Evolutionary conservation across 129 eudicot genomes (phyloP).

Genomic region (Chrysanthemum makinoi): DNA sequence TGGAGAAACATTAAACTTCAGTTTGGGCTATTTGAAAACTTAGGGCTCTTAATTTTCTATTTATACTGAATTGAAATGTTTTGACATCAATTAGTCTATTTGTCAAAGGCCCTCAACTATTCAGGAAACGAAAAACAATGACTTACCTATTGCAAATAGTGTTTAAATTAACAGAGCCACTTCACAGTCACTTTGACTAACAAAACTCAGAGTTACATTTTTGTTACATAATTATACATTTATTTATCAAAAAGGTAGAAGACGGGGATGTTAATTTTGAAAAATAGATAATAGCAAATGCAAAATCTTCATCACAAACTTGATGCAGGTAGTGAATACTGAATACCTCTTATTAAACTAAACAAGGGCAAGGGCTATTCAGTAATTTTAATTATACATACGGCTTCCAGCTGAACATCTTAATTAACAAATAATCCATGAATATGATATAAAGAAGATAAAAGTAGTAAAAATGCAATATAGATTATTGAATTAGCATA

Average conservation of each 20-base stretch:
- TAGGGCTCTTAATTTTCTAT: neutral
- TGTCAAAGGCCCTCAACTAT: neutral
- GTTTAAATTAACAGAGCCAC: neutral
- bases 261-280: too few relatives aligned
- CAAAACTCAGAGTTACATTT: neutral
- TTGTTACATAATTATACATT: neutral
- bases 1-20: neutral
- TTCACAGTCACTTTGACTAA: slow-evolving; percentile 1
- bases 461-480: neutral
- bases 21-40: neutral
- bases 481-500: neutral
- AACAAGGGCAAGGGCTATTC: neutral
- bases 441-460: neutral
- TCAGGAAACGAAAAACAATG: neutral
- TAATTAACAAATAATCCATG: neutral
- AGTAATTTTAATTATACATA: neutral
- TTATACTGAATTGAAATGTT: neutral
- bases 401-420: neutral
- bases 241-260: too few relatives aligned
- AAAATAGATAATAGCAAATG: neutral
- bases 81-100: neutral
- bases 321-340: neutral
- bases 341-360: neutral
- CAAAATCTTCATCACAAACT: neutral
- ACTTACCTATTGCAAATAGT: neutral